A percentile compares a stretch with the other conserved stretches of the same genome.
Conservation (phyloP, 2,329 filamentous ascomycete genomes). For the Intubia oerlemansii region DNA sequence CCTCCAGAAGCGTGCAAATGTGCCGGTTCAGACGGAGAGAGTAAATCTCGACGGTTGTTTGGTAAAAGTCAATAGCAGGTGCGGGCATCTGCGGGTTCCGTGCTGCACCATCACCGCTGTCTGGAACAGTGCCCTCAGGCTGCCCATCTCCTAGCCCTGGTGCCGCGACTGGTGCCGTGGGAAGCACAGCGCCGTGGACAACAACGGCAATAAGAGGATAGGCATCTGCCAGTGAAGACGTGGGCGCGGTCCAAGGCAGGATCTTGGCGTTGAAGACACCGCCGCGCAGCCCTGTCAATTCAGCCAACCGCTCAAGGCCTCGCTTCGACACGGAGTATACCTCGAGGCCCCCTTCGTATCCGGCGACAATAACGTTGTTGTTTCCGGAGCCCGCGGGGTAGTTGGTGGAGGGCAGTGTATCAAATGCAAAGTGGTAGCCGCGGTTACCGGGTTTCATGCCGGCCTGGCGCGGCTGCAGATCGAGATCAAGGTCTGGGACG, state of each 20-base stretch:
- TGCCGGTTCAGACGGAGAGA: conserved; percentile 56
- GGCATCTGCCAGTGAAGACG: conserved; percentile 26
- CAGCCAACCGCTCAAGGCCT: conserved; percentile 46
- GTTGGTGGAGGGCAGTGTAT: conserved; percentile 35
- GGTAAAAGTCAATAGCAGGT: conserved; percentile 38
- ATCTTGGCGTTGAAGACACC: conserved; percentile 68
- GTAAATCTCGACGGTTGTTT: conserved; percentile 77
- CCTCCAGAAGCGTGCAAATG: conserved; percentile 52
- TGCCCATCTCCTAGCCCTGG: too few relatives aligned
- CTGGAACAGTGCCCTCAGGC: too few relatives aligned
- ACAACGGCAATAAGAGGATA: conserved; percentile 62
- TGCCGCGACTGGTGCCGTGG: conserved; percentile 8
- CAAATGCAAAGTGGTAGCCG: conserved; percentile 66
- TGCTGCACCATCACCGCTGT: too few relatives aligned
- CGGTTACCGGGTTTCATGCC: conserved; percentile 41
- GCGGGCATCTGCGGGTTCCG: too few relatives aligned
- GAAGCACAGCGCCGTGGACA: conserved; percentile 53
- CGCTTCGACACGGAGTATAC: conserved; percentile 53
- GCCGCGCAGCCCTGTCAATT: conserved; percentile 57
- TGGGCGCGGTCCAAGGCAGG: conserved; percentile 41
- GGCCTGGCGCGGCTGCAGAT: conserved; percentile 20
- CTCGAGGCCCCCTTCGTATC: conserved; percentile 62
- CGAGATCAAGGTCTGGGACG: conserved; percentile 48
- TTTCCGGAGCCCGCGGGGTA: conserved; percentile 10
- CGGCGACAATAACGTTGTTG: conserved; percentile 52